Percentiles rank a stretch among this genome's conserved stretches.
Conservation (phyloP, 306 rosid species). For the Lagenaria siceraria region DNA sequence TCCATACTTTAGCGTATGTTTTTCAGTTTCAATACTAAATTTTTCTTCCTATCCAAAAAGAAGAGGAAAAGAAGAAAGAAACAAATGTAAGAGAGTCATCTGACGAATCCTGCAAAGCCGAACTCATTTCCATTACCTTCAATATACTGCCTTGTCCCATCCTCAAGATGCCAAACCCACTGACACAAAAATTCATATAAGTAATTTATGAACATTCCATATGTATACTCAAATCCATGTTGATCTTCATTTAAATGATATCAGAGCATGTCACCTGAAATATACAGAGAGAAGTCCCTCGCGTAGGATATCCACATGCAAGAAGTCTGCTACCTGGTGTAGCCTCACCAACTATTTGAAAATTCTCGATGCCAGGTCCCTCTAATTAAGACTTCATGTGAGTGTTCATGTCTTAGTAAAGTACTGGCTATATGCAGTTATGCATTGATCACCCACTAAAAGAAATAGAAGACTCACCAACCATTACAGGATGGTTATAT, state of each 20-base stretch:
- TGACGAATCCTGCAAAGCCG: neutral
- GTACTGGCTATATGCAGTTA: neutral
- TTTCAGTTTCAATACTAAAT: neutral
- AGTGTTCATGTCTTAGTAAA: conserved; percentile 7
- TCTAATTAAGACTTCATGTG: conserved; percentile 24
- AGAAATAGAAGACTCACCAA: conserved; percentile 26
- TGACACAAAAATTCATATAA: conserved; percentile 23
- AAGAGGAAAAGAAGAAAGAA: neutral
- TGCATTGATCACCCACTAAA: conserved; percentile 35
- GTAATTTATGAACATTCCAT: neutral
- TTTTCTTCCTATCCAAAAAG: neutral
- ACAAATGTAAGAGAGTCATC: neutral
- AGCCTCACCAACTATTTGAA: conserved; percentile 85
- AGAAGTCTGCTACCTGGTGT: conserved; percentile 79
- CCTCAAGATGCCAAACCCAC: conserved; percentile 98
- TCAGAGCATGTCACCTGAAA: conserved; percentile 64
- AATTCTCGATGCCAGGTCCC: conserved; percentile 81
- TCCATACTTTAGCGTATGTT: neutral
- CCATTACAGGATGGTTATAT: conserved; percentile 21
- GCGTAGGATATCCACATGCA: conserved; percentile 88
- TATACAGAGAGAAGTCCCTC: conserved; percentile 85
- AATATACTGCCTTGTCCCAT: conserved; percentile 87
- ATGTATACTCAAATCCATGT: conserved; percentile 1
- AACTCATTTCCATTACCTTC: conserved; percentile 52
- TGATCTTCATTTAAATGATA: conserved; percentile 4